A percentile compares a stretch with the other conserved stretches of the same genome.
phyloP scores from a whole-genome alignment of 2,329 filamentous ascomycete species.

The Periglandula ipomoeae region DNA sequence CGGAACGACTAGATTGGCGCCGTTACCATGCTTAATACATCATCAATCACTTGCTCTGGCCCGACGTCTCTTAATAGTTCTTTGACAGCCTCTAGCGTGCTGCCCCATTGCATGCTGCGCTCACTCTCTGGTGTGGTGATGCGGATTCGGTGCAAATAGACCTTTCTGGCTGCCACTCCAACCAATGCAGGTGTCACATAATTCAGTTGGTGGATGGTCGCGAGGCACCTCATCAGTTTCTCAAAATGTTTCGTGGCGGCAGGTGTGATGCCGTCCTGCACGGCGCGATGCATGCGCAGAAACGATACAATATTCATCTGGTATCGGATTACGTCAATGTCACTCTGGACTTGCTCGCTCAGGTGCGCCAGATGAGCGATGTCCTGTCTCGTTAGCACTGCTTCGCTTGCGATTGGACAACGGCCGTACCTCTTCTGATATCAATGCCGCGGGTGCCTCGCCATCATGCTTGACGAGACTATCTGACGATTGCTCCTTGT shows the following conservation, averaged over 20 bases:
- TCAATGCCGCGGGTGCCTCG: constrained; percentile 19
- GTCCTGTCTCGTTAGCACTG: no score
- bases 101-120: constrained; percentile 89
- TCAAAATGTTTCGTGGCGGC: constrained; percentile 70
- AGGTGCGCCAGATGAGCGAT: constrained; percentile 53
- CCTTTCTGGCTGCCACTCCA: constrained; percentile 70
- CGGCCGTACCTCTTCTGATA: constrained; percentile 33
- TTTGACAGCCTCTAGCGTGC: constrained; percentile 60
- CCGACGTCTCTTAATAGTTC: constrained; percentile 53
- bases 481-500: constrained; percentile 26
- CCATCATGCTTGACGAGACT: constrained; percentile 34
- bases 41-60: constrained; percentile 55
- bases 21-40: constrained; percentile 49
- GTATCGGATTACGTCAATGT: constrained; percentile 73
- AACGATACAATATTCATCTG: constrained; percentile 82
- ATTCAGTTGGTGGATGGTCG: constrained; percentile 69
- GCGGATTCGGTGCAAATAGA: constrained; percentile 76
- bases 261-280: constrained; percentile 69
- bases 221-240: constrained; percentile 60
- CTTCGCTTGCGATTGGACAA: no score
- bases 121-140: constrained; percentile 64
- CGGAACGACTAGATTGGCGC: constrained; percentile 17
- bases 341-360: constrained; percentile 50
- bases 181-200: constrained; percentile 82
- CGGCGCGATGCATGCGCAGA: constrained; percentile 77